Conservation (phyloP, 2,329 filamentous ascomycete genomes). For the Monosporascus sp. region DNA sequence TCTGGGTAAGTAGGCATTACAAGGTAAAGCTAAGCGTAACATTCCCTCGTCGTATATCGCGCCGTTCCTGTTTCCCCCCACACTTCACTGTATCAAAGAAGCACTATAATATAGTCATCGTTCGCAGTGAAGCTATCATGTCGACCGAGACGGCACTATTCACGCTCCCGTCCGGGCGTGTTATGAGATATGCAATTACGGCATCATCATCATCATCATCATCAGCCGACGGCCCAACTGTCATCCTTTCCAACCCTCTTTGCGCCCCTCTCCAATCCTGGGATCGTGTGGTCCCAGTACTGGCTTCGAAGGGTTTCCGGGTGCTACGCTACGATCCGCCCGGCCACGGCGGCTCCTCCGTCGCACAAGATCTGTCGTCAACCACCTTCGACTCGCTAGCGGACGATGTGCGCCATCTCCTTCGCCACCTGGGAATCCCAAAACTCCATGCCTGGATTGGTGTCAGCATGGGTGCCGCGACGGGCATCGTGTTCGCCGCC, state of each 20-base stretch:
- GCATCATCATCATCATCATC: slow-evolving; percentile 20
- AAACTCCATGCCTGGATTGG: slow-evolving; percentile 36
- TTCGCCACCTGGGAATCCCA: slow-evolving; percentile 25
- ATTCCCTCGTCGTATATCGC: too few relatives aligned
- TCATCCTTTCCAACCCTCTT: slow-evolving; percentile 36
- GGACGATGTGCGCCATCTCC: slow-evolving; percentile 30
- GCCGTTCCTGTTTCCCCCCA: too few relatives aligned
- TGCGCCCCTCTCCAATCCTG: slow-evolving; percentile 30
- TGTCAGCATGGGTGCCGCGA: slow-evolving; percentile 39
- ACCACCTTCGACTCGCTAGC: slow-evolving; percentile 35
- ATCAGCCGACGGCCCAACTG: background rate
- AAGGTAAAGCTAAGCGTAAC: too few relatives aligned
- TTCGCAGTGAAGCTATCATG: background rate
- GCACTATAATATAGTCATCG: background rate
- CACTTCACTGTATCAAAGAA: background rate
- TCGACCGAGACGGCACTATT: background rate
- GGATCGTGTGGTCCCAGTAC: slow-evolving; percentile 31
- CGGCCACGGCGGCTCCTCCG: slow-evolving; percentile 34
- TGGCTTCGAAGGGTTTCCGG: slow-evolving; percentile 31
- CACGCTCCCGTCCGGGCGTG: slow-evolving; percentile 1
- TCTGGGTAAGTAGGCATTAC: too few relatives aligned
- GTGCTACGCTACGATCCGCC: slow-evolving; percentile 38
- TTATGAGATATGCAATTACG: slow-evolving; percentile 9
- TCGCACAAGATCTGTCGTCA: slow-evolving; percentile 24
- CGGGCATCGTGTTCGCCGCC: slow-evolving; percentile 32